These are phyloP conservation scores for Teunomyces kruisii DNA, from an alignment of 805 yeast species.

Conservation along the genomic window DNA sequence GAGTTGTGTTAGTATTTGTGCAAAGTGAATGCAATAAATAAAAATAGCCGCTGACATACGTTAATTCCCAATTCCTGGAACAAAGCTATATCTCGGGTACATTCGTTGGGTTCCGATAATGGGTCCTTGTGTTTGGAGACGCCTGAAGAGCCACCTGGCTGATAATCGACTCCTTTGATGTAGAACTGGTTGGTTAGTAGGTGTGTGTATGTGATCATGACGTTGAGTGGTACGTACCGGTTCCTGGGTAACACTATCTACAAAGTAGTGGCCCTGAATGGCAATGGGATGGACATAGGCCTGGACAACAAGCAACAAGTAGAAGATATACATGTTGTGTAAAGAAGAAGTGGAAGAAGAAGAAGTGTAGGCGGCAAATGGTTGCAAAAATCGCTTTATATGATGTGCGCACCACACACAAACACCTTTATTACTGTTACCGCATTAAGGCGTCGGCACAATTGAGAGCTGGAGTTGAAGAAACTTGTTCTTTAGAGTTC, in stretches of 20 bases:
- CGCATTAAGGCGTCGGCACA: too few species aligned
- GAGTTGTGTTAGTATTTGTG: conserved; percentile 12
- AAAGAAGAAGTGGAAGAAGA: neutral
- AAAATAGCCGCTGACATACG: conserved; percentile 23
- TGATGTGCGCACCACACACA: neutral
- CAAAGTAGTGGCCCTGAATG: conserved; percentile 68
- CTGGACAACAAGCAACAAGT: conserved; percentile 1
- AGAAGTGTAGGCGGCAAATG: conserved; percentile 1
- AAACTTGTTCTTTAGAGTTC: too few species aligned
- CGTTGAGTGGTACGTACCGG: conserved; percentile 49
- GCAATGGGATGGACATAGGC: conserved; percentile 60
- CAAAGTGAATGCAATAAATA: neutral
- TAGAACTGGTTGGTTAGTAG: conserved; percentile 50
- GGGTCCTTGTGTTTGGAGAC: conserved; percentile 64
- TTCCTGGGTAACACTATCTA: conserved; percentile 69
- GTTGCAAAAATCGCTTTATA: neutral
- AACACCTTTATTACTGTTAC: too few species aligned
- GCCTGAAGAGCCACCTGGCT: conserved; percentile 92
- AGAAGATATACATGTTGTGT: neutral
- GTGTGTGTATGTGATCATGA: neutral
- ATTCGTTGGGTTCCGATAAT: conserved; percentile 63
- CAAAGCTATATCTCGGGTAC: conserved; percentile 79
- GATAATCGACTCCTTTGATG: conserved; percentile 89
- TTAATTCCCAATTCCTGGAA: conserved; percentile 86
- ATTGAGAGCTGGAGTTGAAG: too few species aligned